Evolutionary conservation across 2,329 filamentous ascomycete species (phyloP), one percentile per base, ranked within the genome.

Genomic region (Fusarium verticillioides): DNA sequence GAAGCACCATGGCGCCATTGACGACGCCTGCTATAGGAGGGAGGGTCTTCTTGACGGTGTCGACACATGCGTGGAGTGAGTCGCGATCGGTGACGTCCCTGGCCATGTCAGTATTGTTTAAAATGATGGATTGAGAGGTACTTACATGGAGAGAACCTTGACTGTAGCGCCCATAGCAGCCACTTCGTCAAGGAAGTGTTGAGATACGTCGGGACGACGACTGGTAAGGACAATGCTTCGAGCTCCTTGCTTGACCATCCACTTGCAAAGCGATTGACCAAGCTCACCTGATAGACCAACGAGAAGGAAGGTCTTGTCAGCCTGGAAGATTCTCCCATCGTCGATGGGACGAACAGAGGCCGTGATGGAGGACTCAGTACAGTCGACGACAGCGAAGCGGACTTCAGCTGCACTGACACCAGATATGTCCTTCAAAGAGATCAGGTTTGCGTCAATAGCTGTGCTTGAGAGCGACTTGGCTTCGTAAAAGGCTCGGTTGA

Each of bases 401-500:
- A 43, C 30, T 8, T 42, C 9, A 23, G 18, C 18, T 16, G 57
- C 21, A 16, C 7, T 39, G 26, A 50, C 32, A 23, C 34, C 30
- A 9, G 34, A 30, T 0, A 60, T 30, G 7, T 60, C 34, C 6
- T 39, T 4, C 0, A 50, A 9, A 4, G 32, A 13, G 19, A 50
- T 26, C 4, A 19, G 1, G 19, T 8, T n/a, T 23, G 18, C 21
- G 2, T 37, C 32, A 6, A 18, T 34, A 12, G 18, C 13, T 7
- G 43, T 52, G 30, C 16, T 5, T 0, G 30, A 52, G 11, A 36
- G n/a, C 16, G 4, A 36, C 4, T 52, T 52, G 11, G 47, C 30
- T 0, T 52, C 47, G 19, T 36, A 52, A 0, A 52, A 52, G 0
- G 30, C 30, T 7, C n/a, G 0, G 0, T 36, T 36, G n/a, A 52